Conservation (phyloP, 371 early-diverging fungal genomes). For the Saksenaea vasiformis region DNA sequence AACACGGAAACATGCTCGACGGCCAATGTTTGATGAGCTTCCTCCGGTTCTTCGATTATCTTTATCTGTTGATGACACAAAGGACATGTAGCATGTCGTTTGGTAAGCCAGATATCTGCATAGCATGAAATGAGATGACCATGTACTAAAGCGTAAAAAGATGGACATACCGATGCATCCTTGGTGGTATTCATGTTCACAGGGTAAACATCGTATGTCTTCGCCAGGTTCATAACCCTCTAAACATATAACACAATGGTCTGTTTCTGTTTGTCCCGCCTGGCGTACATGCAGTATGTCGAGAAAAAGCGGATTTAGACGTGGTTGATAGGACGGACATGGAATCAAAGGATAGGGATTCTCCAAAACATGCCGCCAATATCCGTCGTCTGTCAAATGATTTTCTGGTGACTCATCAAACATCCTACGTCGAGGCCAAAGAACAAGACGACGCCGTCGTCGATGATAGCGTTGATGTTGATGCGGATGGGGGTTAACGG, state of each 20-base stretch:
- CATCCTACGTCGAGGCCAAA: not conserved
- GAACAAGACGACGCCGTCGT: not conserved
- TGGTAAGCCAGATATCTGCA: slow-evolving; percentile 12
- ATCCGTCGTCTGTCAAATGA: not conserved
- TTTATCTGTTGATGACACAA: slow-evolving; percentile 6
- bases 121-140: too few species aligned
- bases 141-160: not conserved
- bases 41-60: not conserved
- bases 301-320: not conserved
- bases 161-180: slow-evolving; percentile 9
- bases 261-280: not conserved
- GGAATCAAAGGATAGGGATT: not conserved
- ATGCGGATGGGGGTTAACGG: not conserved
- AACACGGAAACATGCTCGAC: not conserved
- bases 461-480: not conserved
- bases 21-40: not conserved
- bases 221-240: not conserved
- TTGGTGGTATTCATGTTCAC: slow-evolving; percentile 11
- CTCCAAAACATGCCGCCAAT: not conserved
- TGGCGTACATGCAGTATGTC: not conserved
- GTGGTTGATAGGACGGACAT: not conserved
- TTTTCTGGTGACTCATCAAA: not conserved
- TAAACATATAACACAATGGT: slow-evolving; percentile 7
- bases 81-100: slow-evolving; percentile 8
- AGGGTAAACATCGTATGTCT: slow-evolving; percentile 3